Percentiles rank a stretch among this genome's conserved stretches.
These are phyloP conservation scores for Gracilaria gracilis DNA, from an alignment of 23 red algal genomes.

Conservation along the genomic window DNA sequence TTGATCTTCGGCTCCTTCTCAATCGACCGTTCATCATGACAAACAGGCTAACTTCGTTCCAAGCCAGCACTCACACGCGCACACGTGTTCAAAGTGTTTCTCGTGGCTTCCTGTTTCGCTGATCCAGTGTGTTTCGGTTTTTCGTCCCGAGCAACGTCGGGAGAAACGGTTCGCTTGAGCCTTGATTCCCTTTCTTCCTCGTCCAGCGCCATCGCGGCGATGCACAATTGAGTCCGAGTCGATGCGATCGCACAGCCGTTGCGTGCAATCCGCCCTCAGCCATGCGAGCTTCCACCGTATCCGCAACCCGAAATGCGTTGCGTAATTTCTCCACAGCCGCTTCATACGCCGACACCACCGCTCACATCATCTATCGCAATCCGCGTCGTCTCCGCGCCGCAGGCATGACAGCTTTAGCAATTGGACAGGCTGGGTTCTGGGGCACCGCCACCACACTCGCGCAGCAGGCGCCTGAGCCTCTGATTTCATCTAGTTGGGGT, in stretches of 20 bases:
- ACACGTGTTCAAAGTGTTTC: no score
- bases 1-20: no score
- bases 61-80: no score
- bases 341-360: neutral
- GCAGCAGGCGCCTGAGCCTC: slow-evolving; percentile 45
- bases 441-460: slow-evolving; percentile 29
- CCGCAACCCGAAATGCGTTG: neutral
- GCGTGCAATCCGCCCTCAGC: neutral
- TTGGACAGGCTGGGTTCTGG: slow-evolving; percentile 65
- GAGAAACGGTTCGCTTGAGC: no score
- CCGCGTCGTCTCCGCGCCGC: slow-evolving; percentile 49
- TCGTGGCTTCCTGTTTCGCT: no score
- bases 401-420: slow-evolving; percentile 49
- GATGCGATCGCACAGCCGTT: no score
- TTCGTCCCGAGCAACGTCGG: no score
- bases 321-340: neutral
- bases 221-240: no score
- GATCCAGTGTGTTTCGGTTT: no score
- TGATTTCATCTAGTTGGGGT: slow-evolving; percentile 31
- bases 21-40: neutral
- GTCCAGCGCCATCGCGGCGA: no score
- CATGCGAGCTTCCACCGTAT: neutral
- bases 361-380: slow-evolving; percentile 51
- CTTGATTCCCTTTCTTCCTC: no score
- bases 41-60: no score